Evolutionary conservation across 2,329 filamentous ascomycete genomes (phyloP).

Genomic region (Fusarium aywerte): DNA sequence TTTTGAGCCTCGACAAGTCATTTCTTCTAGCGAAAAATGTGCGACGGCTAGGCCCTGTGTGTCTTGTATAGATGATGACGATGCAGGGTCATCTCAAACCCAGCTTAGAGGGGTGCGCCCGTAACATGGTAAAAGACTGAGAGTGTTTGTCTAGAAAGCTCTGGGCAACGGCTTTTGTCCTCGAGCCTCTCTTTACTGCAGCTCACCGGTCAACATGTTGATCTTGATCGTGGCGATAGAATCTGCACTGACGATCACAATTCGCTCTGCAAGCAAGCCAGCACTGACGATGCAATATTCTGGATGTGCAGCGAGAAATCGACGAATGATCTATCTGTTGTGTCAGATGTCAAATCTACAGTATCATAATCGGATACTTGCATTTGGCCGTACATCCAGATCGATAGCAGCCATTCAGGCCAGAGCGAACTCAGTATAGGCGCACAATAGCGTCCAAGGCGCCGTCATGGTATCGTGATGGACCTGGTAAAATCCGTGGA

Average conservation of each 20-base stretch:
- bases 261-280: conserved; percentile 11
- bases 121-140: conserved; percentile 4
- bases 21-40: conserved; percentile 28
- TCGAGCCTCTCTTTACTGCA: conserved; percentile 1
- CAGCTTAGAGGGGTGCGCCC: conserved; percentile 13
- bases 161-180: neutral
- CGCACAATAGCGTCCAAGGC: conserved; percentile 13
- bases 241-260: conserved; percentile 2
- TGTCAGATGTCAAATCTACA: conserved; percentile 21
- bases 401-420: conserved; percentile 20
- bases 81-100: conserved; percentile 22
- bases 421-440: conserved; percentile 15
- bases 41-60: conserved; percentile 31
- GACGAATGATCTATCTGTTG: conserved; percentile 4
- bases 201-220: conserved; percentile 5
- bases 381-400: conserved; percentile 23
- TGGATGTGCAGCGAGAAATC: conserved; percentile 1
- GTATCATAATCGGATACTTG: conserved; percentile 31
- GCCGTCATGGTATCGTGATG: conserved; percentile 19
- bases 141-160: conserved; percentile 6
- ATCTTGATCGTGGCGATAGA: conserved; percentile 26
- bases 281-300: neutral
- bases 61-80: conserved; percentile 39
- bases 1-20: conserved; percentile 34
- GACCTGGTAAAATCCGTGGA: conserved; percentile 5